Conservation (phyloP, 2,329 filamentous ascomycete species). For the Periglandula ipomoeae region DNA sequence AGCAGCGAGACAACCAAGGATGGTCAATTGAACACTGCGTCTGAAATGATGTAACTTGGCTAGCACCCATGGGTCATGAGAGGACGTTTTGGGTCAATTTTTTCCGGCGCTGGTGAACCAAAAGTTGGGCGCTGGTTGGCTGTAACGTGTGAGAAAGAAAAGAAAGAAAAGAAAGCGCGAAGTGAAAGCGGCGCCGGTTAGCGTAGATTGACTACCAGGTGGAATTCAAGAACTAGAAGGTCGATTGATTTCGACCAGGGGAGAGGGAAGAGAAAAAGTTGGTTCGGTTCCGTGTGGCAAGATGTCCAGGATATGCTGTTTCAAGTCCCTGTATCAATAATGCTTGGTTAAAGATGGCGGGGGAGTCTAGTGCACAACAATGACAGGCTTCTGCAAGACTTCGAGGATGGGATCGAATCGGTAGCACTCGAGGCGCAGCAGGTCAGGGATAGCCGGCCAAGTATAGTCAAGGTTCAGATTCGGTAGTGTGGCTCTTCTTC, state of each 20-base stretch:
- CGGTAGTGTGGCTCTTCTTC: background rate
- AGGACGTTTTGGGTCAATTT: background rate
- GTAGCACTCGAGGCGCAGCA: too few relatives aligned
- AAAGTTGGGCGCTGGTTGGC: background rate
- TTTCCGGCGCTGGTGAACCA: background rate
- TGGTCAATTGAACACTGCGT: background rate
- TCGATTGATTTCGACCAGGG: background rate
- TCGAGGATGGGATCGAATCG: background rate
- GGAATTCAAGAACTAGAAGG: background rate
- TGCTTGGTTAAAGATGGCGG: conserved; percentile 9
- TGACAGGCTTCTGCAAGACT: conserved; percentile 1
- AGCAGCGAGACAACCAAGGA: background rate
- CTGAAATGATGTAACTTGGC: background rate
- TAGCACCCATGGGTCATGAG: background rate
- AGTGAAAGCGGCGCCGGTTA: background rate
- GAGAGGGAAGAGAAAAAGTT: conserved; percentile 2
- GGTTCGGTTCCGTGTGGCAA: conserved; percentile 4
- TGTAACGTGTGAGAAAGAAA: background rate
- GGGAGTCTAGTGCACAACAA: conserved; percentile 9
- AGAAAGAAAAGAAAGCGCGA: background rate
- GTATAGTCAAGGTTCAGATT: background rate
- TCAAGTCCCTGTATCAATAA: conserved; percentile 12
- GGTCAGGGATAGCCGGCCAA: background rate
- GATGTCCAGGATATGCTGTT: conserved; percentile 9
- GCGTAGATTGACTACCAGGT: background rate